Evolutionary conservation across 2,329 filamentous ascomycete genomes (phyloP).

Genomic region (Exophiala oligosperma): DNA sequence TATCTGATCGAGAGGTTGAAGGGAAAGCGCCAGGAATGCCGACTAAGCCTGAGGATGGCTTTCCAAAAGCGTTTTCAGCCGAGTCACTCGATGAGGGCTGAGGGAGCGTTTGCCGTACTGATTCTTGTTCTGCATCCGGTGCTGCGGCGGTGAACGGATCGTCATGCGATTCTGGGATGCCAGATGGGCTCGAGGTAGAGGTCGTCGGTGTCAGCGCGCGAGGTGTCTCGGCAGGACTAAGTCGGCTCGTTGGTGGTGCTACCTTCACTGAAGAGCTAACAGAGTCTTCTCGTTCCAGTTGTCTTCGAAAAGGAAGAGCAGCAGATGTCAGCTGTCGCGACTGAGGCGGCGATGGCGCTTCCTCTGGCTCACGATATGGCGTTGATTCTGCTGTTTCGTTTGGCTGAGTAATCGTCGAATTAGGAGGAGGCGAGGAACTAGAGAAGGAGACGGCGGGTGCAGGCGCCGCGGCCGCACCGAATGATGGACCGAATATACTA

Average conservation of each 20-base stretch:
- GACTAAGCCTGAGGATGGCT: conserved; percentile 15
- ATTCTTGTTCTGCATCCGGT: conserved; percentile 30
- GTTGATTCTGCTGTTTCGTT: conserved; percentile 31
- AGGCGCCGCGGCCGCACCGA: conserved; percentile 50
- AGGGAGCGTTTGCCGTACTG: conserved; percentile 24
- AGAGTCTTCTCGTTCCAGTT: conserved; percentile 60
- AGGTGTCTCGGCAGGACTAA: conserved; percentile 53
- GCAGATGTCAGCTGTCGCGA: conserved; percentile 76
- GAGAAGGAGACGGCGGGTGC: conserved; percentile 66
- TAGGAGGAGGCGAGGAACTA: conserved; percentile 46
- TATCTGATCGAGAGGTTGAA: conserved; percentile 28
- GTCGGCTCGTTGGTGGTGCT: conserved; percentile 68
- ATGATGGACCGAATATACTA: conserved; percentile 77
- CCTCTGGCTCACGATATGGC: conserved; percentile 28
- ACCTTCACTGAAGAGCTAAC: conserved; percentile 76
- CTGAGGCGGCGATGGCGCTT: conserved; percentile 64
- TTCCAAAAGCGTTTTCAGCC: conserved; percentile 20
- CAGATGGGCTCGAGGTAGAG: conserved; percentile 33
- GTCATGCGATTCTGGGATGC: conserved; percentile 17
- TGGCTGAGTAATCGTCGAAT: conserved; percentile 48
- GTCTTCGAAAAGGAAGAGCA: conserved; percentile 68
- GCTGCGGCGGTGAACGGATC: conserved; percentile 27
- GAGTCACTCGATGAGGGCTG: conserved; percentile 4
- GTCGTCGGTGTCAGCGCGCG: conserved; percentile 44
- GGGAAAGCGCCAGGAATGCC: conserved; percentile 55